phyloP scores from a whole-genome alignment of 768 basidiomycete genomes.

The Cyclocybe aegerita region DNA sequence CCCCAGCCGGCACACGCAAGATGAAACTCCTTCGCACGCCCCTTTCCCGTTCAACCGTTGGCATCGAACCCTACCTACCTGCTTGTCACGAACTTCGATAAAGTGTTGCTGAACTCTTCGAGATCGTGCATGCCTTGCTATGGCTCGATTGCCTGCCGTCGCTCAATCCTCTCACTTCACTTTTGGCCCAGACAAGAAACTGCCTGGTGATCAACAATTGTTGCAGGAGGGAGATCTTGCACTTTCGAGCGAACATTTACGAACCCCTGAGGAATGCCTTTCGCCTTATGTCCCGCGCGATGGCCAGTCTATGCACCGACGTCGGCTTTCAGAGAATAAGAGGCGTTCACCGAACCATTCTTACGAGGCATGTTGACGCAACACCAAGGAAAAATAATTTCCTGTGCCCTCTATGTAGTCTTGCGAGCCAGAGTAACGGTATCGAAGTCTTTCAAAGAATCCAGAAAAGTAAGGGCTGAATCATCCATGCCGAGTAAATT shows the following conservation, averaged over 20 bases:
- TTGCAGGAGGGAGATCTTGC: background rate
- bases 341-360: background rate
- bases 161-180: background rate
- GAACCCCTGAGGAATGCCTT: constrained; percentile 10
- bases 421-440: constrained; percentile 10
- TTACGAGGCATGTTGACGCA: constrained; percentile 1
- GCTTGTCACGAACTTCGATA: constrained; percentile 16
- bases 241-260: constrained; percentile 10
- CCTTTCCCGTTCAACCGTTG: too few species aligned
- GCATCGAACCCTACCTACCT: too few species aligned
- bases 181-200: too few species aligned
- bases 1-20: too few species aligned
- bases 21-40: too few species aligned
- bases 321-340: too few species aligned
- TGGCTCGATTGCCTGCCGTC: background rate
- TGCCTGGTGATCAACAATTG: background rate
- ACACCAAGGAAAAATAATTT: constrained; percentile 17
- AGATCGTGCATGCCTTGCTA: constrained; percentile 13
- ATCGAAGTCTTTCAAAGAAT: constrained; percentile 12
- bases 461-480: constrained; percentile 9
- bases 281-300: constrained; percentile 6
- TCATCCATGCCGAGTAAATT: background rate
- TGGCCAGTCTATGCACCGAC: background rate
- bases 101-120: constrained; percentile 12
- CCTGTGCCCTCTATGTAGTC: constrained; percentile 10